phyloP scores from a whole-genome alignment of 1,284 basidiomycete species.

The Melanopsichium pennsylvanicum region DNA sequence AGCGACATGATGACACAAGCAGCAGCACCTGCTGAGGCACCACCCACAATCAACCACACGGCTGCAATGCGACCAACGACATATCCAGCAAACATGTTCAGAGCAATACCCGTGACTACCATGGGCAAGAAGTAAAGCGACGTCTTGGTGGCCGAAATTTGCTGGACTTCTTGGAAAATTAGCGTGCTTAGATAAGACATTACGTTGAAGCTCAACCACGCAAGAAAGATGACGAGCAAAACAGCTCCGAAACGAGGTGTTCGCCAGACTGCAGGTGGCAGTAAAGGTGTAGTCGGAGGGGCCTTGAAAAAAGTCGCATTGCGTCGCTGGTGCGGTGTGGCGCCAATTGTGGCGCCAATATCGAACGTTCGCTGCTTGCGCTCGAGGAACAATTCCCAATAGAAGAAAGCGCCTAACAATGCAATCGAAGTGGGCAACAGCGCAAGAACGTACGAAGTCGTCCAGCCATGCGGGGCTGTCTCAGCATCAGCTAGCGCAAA shows the following conservation, averaged over 20 bases:
- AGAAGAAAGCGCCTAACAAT: slow-evolving; percentile 72
- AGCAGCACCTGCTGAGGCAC: slow-evolving; percentile 70
- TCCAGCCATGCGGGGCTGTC: slow-evolving; percentile 76
- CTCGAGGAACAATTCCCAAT: slow-evolving; percentile 75
- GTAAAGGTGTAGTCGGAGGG: slow-evolving; percentile 40
- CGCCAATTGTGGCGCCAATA: slow-evolving; percentile 13
- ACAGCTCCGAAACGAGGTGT: slow-evolving; percentile 66
- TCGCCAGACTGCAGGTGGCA: slow-evolving; percentile 56
- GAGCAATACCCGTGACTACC: slow-evolving; percentile 66
- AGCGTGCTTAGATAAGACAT: slow-evolving; percentile 50
- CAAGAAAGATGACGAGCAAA: slow-evolving; percentile 77
- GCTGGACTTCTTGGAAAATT: slow-evolving; percentile 58
- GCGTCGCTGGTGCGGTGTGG: slow-evolving; percentile 54
- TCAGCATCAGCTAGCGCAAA: slow-evolving; percentile 81
- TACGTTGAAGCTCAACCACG: slow-evolving; percentile 73
- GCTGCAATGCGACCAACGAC: slow-evolving; percentile 55
- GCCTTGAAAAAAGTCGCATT: slow-evolving; percentile 68
- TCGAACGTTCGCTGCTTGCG: slow-evolving; percentile 33
- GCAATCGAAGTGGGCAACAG: slow-evolving; percentile 74
- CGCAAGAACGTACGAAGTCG: slow-evolving; percentile 70
- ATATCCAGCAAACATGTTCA: slow-evolving; percentile 58
- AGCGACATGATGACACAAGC: slow-evolving; percentile 75
- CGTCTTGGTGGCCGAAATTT: slow-evolving; percentile 72
- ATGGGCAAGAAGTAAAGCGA: slow-evolving; percentile 82
- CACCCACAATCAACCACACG: slow-evolving; percentile 55